Base-by-base conservation (phyloP, 495 filamentous ascomycete species). In the Usnea hakonensis region DNA sequence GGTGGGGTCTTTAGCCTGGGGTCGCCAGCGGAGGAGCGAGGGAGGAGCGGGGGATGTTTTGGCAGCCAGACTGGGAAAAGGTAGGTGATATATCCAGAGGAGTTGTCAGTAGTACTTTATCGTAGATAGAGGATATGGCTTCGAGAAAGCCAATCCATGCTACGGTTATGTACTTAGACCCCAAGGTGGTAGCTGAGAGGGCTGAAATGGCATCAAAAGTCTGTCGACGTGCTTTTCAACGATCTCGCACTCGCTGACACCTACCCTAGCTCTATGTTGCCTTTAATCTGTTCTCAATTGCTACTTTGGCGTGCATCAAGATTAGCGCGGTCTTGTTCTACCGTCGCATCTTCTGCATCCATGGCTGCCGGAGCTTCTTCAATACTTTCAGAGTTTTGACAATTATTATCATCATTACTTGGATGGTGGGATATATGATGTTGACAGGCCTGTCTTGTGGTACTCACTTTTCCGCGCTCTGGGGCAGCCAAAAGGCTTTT, bases 381-480 rank as follows among this genome's bases (percentile, higher is more conserved):
- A 26, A 28, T 32, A 0, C 6, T 21, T 2, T 61, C 9, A 53
- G 44, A 23, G 3, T 54, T 2, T 3, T 32, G 7, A 54, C 44
- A 28, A 36, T 61, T 33, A 28, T 35, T 16, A 61, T 61, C n/a
- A 23, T 61, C 1, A 21, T 11, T 21, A 35, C 37, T 17, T 61
- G 58, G 58, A 30, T 19, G 2, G 26, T 61, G 28, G 17, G 5
- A 7, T 61, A 38, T 46, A 0, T 38, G 10, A 37, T 55, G 11
- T 17, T 61, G 21, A 41, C 58, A n/a, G 32, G 32, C 1, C 17
- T 61, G 36, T 7, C 23, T 28, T 61, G 58, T 13, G 58, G 46
- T 19, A 53, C 30, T 1, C 58, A 61, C 28, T 61, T 55, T 21
- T 61, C 58, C 2, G 58, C 58, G 58, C 58, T 61, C 35, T 61